phyloP scores from a whole-genome alignment of 768 basidiomycete species.

The Heimioporus sp. region DNA sequence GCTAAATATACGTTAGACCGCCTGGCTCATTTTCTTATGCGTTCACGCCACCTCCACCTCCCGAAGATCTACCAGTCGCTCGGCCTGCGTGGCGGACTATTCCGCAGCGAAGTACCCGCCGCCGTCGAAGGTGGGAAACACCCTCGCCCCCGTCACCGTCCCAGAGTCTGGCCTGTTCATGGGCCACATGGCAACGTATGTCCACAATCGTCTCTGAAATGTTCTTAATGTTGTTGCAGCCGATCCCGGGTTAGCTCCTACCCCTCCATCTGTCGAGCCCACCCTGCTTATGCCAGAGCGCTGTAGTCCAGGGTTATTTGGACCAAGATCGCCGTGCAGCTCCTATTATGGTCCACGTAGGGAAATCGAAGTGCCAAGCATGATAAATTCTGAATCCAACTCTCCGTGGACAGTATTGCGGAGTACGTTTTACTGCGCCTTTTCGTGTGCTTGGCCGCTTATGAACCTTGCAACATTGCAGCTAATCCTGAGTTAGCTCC shows the following conservation, averaged over 20 bases:
- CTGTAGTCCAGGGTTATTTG: slow-evolving; percentile 69
- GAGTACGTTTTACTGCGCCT: too few relatives aligned
- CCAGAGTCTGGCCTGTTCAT: too few relatives aligned
- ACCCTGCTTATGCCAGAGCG: slow-evolving; percentile 59
- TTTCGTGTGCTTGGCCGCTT: too few relatives aligned
- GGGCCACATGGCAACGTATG: slow-evolving; percentile 70
- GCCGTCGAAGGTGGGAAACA: slow-evolving; percentile 40
- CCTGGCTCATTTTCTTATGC: too few relatives aligned
- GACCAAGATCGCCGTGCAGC: too few relatives aligned
- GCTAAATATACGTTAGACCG: too few relatives aligned
- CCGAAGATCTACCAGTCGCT: slow-evolving; percentile 18
- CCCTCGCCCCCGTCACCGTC: slow-evolving; percentile 38
- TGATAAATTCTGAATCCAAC: too few relatives aligned
- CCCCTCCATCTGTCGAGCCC: slow-evolving; percentile 57
- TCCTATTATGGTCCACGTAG: too few relatives aligned
- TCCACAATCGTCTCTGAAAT: slow-evolving; percentile 18
- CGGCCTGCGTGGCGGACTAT: slow-evolving; percentile 66
- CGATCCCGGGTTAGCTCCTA: slow-evolving; percentile 39
- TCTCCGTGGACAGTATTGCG: too few relatives aligned
- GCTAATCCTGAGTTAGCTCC: slow-evolving; percentile 35
- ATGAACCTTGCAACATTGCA: too few relatives aligned
- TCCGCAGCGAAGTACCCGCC: slow-evolving; percentile 34
- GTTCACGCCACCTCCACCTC: slow-evolving; percentile 16
- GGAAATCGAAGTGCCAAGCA: too few relatives aligned
- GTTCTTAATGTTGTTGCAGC: too few relatives aligned